A percentile compares a stretch with the other conserved stretches of the same genome.
Conservation (phyloP, 2,329 filamentous ascomycete genomes). For the Immersiporthe knoxdaviesiana region DNA sequence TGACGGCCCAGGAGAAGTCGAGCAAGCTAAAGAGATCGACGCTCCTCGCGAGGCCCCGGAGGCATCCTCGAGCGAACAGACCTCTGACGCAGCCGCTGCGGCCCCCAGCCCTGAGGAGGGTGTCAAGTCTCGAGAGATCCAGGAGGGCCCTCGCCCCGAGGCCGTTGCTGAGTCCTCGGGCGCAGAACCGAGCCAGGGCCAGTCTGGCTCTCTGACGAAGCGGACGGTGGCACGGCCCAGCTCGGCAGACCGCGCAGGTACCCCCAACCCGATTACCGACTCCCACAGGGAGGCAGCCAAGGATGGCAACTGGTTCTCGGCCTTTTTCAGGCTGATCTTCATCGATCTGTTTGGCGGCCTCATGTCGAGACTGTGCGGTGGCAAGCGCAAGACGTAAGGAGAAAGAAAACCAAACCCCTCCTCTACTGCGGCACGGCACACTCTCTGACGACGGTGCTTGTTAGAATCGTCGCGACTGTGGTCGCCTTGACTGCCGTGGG, state of each 20-base stretch:
- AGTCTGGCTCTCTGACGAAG: slow-evolving; percentile 26
- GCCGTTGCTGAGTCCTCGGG: slow-evolving; percentile 22
- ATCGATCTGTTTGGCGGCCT: slow-evolving; percentile 30
- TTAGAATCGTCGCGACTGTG: slow-evolving; percentile 29
- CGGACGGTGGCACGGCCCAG: slow-evolving; percentile 18
- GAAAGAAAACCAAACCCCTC: slow-evolving; percentile 20
- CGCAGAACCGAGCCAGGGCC: slow-evolving; percentile 18
- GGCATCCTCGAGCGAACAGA: not conserved
- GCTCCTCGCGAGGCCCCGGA: not conserved
- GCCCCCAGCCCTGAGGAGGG: not conserved
- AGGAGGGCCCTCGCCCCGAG: slow-evolving; percentile 8
- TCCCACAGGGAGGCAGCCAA: slow-evolving; percentile 28
- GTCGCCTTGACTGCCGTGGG: slow-evolving; percentile 26
- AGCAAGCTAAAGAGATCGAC: not conserved
- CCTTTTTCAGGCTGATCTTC: slow-evolving; percentile 30
- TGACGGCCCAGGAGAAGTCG: not conserved
- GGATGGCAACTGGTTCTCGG: slow-evolving; percentile 30
- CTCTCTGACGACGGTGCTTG: slow-evolving; percentile 28
- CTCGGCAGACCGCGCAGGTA: slow-evolving; percentile 22
- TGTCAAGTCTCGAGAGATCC: not conserved
- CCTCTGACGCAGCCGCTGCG: not conserved
- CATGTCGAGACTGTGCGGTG: slow-evolving; percentile 27
- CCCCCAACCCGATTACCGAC: slow-evolving; percentile 23
- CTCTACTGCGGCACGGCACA: slow-evolving; percentile 16
- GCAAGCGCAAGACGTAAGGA: slow-evolving; percentile 30